A percentile compares a stretch with the other conserved stretches of the same genome.
Conservation (phyloP, 495 filamentous ascomycete species). For the Penicillium robsamsonii region DNA sequence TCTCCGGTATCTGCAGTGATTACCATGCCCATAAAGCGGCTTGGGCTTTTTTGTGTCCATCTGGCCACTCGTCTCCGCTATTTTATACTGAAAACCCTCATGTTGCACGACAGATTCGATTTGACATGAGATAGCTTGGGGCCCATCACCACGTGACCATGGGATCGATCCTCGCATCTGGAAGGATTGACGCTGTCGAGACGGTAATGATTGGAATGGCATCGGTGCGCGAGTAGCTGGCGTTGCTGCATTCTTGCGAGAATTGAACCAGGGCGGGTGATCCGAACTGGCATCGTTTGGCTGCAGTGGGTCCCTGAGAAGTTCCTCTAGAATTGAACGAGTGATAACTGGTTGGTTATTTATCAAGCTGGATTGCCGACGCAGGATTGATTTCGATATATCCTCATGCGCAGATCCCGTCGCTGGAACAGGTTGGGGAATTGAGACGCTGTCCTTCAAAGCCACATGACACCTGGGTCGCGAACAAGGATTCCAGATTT, state of each 20-base stretch:
- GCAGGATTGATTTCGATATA: neutral
- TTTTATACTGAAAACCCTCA: neutral
- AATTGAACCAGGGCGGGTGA: neutral
- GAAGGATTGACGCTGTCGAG: neutral
- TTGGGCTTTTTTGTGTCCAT: neutral
- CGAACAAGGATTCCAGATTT: conserved; percentile 29
- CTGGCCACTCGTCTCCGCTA: neutral
- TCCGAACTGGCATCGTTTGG: neutral
- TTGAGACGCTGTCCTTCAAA: conserved; percentile 2
- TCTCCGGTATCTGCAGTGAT: conserved; percentile 27
- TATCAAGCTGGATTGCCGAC: neutral
- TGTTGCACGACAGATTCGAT: conserved; percentile 1
- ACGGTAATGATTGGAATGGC: conserved; percentile 1
- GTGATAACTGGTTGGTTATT: neutral
- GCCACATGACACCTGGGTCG: conserved; percentile 18
- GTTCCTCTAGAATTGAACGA: conserved; percentile 4
- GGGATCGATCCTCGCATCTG: neutral
- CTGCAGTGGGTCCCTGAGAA: conserved; percentile 2
- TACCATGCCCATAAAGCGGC: neutral
- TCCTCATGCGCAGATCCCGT: neutral
- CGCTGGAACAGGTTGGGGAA: neutral
- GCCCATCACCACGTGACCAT: neutral
- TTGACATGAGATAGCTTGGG: neutral
- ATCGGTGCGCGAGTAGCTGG: neutral
- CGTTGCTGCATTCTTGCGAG: neutral